phyloP scores from a whole-genome alignment of 257 asterid species.

The Galeopsis tetrahit region DNA sequence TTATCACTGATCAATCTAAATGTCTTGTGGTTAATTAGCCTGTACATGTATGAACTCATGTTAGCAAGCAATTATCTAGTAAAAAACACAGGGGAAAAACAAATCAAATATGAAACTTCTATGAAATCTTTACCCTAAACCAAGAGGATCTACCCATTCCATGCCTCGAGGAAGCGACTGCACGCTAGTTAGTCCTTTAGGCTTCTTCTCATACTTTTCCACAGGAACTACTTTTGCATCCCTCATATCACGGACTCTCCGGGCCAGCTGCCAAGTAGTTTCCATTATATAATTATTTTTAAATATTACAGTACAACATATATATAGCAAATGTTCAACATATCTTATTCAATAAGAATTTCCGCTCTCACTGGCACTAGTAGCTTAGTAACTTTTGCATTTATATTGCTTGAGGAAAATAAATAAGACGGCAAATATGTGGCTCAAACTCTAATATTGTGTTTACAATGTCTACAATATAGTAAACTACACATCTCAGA shows the following conservation, averaged over 20 bases:
- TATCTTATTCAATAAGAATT: slow-evolving; percentile 21
- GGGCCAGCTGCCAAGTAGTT: slow-evolving; percentile 66
- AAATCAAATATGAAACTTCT: slow-evolving; percentile 11
- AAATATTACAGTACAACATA: slow-evolving; percentile 13
- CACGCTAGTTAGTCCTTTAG: slow-evolving; percentile 70
- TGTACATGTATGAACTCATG: slow-evolving; percentile 42
- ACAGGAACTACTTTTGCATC: slow-evolving; percentile 77
- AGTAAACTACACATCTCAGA: slow-evolving; percentile 16
- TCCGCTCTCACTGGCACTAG: slow-evolving; percentile 15
- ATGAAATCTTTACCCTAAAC: slow-evolving; percentile 74
- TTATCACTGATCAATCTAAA: slow-evolving; percentile 85
- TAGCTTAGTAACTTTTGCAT: slow-evolving; percentile 8
- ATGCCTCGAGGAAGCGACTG: slow-evolving; percentile 98
- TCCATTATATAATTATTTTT: slow-evolving; percentile 30
- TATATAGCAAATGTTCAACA: slow-evolving; percentile 21
- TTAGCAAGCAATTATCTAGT: slow-evolving; percentile 33
- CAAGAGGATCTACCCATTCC: slow-evolving; percentile 99
- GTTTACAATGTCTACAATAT: slow-evolving; percentile 11
- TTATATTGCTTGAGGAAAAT: slow-evolving; percentile 16
- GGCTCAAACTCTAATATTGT: not conserved
- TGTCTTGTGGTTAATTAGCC: slow-evolving; percentile 90
- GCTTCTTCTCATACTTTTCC: slow-evolving; percentile 60
- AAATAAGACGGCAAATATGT: not conserved
- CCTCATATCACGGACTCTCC: slow-evolving; percentile 97
- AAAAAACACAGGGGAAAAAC: slow-evolving; percentile 8